Evolutionary conservation across 2,329 filamentous ascomycete genomes (phyloP), one percentile per base, ranked within the genome.

Genomic region (Colletotrichum tamarilloi): DNA sequence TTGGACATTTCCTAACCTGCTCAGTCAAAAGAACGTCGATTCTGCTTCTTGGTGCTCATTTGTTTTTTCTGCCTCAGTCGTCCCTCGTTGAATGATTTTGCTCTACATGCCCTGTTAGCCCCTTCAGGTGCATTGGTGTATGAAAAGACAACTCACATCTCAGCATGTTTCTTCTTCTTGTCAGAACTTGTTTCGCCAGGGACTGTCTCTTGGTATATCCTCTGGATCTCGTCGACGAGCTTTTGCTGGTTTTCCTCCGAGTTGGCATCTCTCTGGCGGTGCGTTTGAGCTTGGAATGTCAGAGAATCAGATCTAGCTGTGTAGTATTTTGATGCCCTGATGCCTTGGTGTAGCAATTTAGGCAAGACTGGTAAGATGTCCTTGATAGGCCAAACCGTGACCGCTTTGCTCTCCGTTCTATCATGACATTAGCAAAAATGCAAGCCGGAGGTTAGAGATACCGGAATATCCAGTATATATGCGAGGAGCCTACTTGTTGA

Each of bases 381-480:
- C 16, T 80, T 78, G 4, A 90, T 78, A 1, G 85, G 75, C 84
- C 89, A 91, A 14, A 81, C 82, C 0, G 89, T 90, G 58, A 86
- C 88, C 26, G 89, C 89, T 76, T 91, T 91, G 63, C 85, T 88
- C 80, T 91, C 89, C 0, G 89, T 91, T 73, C 89, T 91, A 76
- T n/a, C 16, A 11, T 5, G 9, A 24, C 7, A 30, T 73, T 32
- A 73, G 62, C 9, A 24, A 19, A n/a, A 38, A 7, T 22, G 14
- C 28, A 14, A 9, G 3, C 16, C 7, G 4, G 19, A n/a, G 42
- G n/a, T n/a, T 3, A 19, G 19, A 19, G 19, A n/a, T 7, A n/a
- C 42, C 7, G 19, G 7, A 9, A 19, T 49, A 12, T 3, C 24
- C 26, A 19, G 24, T 12, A 12, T 14, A 30, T 9, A 16, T 46